These are phyloP conservation scores for Vitis riparia DNA, from an alignment of 164 flowering plant genomes.

Conservation along the genomic window DNA sequence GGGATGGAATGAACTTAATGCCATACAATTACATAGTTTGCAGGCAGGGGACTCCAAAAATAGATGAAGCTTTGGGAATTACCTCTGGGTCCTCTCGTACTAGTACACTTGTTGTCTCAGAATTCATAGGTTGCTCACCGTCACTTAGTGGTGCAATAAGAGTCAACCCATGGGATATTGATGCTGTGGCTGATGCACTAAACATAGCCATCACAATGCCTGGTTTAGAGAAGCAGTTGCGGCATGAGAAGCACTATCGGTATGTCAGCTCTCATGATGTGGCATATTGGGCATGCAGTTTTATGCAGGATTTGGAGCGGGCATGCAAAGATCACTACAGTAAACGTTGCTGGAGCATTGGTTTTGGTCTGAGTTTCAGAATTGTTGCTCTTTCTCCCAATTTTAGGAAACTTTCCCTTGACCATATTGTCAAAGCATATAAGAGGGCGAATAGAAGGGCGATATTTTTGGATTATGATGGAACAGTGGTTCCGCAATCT, in stretches of 20 bases:
- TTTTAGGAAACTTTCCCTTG: constrained; percentile 41
- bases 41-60: constrained; percentile 40
- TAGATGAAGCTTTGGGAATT: constrained; percentile 32
- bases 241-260: constrained; percentile 56
- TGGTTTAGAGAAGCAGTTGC: constrained; percentile 38
- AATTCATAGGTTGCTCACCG: constrained; percentile 58
- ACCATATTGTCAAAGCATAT: constrained; percentile 30
- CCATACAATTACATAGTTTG: constrained; percentile 50
- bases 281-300: constrained; percentile 49
- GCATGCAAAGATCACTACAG: constrained; percentile 44
- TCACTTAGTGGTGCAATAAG: constrained; percentile 58
- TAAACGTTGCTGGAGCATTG: constrained; percentile 52
- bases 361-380: constrained; percentile 46
- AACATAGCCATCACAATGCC: constrained; percentile 36
- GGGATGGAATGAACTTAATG: constrained; percentile 56
- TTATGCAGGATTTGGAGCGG: constrained; percentile 45
- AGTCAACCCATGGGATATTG: constrained; percentile 57
- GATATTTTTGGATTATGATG: constrained; percentile 58
- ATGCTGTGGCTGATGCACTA: constrained; percentile 45
- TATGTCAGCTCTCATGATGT: constrained; percentile 56
- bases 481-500: constrained; percentile 41
- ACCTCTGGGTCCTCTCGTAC: constrained; percentile 23
- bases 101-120: constrained; percentile 46
- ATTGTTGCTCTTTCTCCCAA: constrained; percentile 43
- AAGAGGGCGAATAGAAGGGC: constrained; percentile 34